phyloP scores from a whole-genome alignment of 495 filamentous ascomycete genomes.

The Penicillium desertorum region DNA sequence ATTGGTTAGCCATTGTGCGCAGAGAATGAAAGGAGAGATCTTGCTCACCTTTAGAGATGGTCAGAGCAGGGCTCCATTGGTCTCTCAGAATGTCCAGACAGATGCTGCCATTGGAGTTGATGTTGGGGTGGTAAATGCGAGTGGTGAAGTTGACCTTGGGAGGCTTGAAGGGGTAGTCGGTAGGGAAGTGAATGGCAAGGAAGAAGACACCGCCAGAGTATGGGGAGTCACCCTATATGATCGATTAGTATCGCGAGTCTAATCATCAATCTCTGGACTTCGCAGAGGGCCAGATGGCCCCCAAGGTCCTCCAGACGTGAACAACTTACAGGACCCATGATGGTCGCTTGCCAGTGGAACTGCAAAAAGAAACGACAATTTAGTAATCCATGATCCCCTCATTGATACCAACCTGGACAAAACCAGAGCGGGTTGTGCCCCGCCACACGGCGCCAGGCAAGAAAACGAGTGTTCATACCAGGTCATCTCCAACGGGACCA shows the following conservation, averaged over 20 bases:
- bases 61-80: constrained; percentile 98
- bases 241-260: constrained; percentile 20
- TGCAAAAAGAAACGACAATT: constrained; percentile 41
- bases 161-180: constrained; percentile 99
- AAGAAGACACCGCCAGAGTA: constrained; percentile 99
- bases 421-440: constrained; percentile 14
- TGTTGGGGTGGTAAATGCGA: constrained; percentile 99
- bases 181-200: constrained; percentile 96
- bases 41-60: constrained; percentile 92
- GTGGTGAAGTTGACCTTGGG: constrained; percentile 99
- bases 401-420: constrained; percentile 14
- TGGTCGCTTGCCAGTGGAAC: constrained; percentile 99
- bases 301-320: constrained; percentile 14
- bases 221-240: constrained; percentile 77
- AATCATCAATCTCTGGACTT: not conserved
- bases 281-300: not conserved
- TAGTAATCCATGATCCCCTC: constrained; percentile 19
- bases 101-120: constrained; percentile 99
- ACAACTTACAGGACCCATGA: constrained; percentile 95
- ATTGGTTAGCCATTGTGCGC: constrained; percentile 18
- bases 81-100: constrained; percentile 97
- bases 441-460: constrained; percentile 21
- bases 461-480: constrained; percentile 64
- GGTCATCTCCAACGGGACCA: constrained; percentile 92
- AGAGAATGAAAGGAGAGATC: not conserved